Evolutionary conservation across 345 rosid species (phyloP).

Genomic region (Eucalyptus cladocalyx): DNA sequence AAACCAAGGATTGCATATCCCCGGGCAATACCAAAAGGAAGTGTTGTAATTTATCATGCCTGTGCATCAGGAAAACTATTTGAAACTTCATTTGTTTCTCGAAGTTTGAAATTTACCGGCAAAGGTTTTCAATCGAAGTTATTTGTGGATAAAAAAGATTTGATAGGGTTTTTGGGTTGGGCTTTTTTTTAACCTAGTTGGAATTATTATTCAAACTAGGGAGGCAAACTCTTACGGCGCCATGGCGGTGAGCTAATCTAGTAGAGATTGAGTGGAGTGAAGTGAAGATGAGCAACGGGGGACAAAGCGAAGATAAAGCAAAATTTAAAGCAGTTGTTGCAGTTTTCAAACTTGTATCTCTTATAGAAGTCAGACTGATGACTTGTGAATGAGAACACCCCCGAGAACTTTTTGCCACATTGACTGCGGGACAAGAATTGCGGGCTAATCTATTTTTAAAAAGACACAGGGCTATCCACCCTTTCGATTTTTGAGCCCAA

Average conservation of each 20-base stretch:
- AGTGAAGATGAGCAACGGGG: neutral
- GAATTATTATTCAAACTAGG: neutral
- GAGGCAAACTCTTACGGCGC: neutral
- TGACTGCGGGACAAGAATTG: neutral
- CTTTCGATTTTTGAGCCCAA: neutral
- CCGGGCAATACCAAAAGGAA: neutral
- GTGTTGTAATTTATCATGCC: neutral
- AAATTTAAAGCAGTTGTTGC: neutral
- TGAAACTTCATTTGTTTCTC: neutral
- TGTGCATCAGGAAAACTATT: neutral
- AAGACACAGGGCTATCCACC: neutral
- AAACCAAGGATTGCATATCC: neutral
- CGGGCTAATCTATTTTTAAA: neutral
- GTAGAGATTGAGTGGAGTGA: neutral
- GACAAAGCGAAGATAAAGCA: neutral
- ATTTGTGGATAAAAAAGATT: neutral
- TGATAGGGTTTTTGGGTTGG: neutral
- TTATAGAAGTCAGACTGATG: neutral
- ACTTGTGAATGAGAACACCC: neutral
- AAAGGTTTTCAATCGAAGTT: neutral
- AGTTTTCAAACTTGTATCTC: neutral
- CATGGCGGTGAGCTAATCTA: neutral
- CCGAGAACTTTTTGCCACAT: neutral
- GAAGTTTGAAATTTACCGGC: neutral
- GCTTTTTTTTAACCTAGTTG: neutral